Evolutionary conservation across 2,329 filamentous ascomycete genomes (phyloP), one percentile per base, ranked within the genome.

Genomic region (Scopulariopsis brevicaulis): DNA sequence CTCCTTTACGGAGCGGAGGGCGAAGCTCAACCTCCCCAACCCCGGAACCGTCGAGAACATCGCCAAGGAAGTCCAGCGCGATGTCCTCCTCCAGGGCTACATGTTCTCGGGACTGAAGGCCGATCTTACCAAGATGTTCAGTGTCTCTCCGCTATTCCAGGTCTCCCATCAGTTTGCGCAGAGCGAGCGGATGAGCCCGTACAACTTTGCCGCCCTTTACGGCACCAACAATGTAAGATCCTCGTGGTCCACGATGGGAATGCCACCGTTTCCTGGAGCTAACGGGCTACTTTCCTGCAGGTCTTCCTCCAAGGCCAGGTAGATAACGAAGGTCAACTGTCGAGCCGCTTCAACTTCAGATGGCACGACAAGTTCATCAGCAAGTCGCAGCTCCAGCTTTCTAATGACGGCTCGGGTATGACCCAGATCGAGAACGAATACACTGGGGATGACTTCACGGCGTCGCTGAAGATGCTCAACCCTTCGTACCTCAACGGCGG

Each of bases 101-200:
- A 95, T 94, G 85, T 97, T 99, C 79, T 89, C 90, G 52, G 94
- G 94, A 68, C 82, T 99, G 72, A 89, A 93, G 70, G 95, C 93
- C 72, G 94, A 99, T 74, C 79, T 97, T 71, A 96, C 91, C 71
- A 97, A 96, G 81, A 86, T 90, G 70, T 96, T 97, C 77, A 94
- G 91, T 81, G 84, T 96, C 72, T 84, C 86, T 59, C 94, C 94
- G 59, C 78, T 97, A 65, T 99, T 99, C 81, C 93, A 97, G 76
- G 89, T 96, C 66, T 96, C 93, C 64, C 94, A 99, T 77, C 90
- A 94, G 66, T 94, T 99, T 73, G 87, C 93, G 58, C 90, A 96
- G 83, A 93, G 94, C 66, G 90, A 96, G 74, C 85, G 88, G 64
- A 80, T 96, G 72, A 92, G 92, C 71, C 94, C 94, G 43, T 99